Percentiles rank a stretch among this genome's conserved stretches.
Conservation (phyloP, 2,329 filamentous ascomycete genomes). For the Ascochyta rabiei region DNA sequence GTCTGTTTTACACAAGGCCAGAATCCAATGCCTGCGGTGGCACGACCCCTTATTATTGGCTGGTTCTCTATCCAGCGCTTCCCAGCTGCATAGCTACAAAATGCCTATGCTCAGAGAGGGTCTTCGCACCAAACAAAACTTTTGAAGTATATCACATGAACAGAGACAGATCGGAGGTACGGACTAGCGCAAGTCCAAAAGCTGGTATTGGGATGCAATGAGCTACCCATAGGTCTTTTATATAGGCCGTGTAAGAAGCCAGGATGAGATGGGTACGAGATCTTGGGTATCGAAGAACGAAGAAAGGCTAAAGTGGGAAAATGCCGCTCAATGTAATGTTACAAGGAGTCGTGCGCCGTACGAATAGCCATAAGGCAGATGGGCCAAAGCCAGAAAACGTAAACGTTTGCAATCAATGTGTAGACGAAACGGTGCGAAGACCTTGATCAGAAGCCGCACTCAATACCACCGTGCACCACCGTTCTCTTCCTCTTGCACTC, state of each 20-base stretch:
- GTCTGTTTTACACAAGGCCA: no score
- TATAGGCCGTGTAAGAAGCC: background rate
- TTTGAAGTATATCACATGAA: no score
- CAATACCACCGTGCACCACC: slow-evolving; percentile 16
- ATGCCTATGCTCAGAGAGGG: no score
- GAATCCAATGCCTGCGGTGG: no score
- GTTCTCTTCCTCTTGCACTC: slow-evolving; percentile 49
- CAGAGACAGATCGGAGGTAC: no score
- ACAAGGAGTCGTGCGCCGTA: background rate
- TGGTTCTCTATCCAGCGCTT: no score
- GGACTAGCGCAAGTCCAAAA: no score
- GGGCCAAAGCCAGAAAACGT: background rate
- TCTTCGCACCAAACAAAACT: no score
- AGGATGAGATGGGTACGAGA: background rate
- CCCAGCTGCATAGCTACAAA: no score
- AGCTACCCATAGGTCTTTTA: background rate
- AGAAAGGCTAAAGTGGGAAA: background rate
- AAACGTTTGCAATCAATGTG: background rate
- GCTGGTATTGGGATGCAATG: background rate
- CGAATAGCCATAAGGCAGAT: background rate
- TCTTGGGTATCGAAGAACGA: slow-evolving; percentile 12
- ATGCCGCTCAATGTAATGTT: background rate
- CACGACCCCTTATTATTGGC: no score
- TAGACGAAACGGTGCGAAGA: background rate
- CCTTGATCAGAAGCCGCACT: background rate